A percentile compares a stretch with the other conserved stretches of the same genome.
Conservation (phyloP, 805 yeast species). For the Wickerhamiella sergipiensis region DNA sequence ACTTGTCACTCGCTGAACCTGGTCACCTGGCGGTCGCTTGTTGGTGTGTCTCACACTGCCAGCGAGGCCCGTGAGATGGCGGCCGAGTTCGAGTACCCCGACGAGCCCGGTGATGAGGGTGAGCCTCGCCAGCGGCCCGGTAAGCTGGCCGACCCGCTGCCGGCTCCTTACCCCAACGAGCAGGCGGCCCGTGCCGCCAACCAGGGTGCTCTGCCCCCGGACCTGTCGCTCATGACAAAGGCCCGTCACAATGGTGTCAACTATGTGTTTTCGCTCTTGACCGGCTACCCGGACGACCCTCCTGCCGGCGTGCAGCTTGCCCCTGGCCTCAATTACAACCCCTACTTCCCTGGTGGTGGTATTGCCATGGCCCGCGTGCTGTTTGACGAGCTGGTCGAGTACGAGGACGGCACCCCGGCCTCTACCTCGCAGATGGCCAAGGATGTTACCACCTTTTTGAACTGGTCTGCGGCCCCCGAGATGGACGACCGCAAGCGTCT, state of each 20-base stretch:
- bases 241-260: constrained; percentile 98
- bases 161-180: constrained; percentile 93
- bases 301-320: constrained; percentile 95
- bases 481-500: constrained; percentile 95
- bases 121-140: constrained; percentile 97
- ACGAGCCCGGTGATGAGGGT: constrained; percentile 92
- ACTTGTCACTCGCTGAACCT: constrained; percentile 96
- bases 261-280: constrained; percentile 84
- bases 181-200: constrained; percentile 99
- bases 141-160: constrained; percentile 89
- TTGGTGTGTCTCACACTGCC: constrained; percentile 90
- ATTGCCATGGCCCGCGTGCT: constrained; percentile 99
- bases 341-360: constrained; percentile 99
- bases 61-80: constrained; percentile 85
- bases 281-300: constrained; percentile 97
- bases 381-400: constrained; percentile 94
- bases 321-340: constrained; percentile 94
- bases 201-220: constrained; percentile 98
- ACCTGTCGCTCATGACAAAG: constrained; percentile 89
- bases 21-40: constrained; percentile 96
- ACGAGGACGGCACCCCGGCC: constrained; percentile 98
- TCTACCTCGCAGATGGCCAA: constrained; percentile 98
- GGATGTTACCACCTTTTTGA: constrained; percentile 88
- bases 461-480: constrained; percentile 98
- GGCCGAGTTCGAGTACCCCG: constrained; percentile 95